Base-by-base conservation (phyloP, 164 flowering plant genomes). In the Aristolochia fimbriata region DNA sequence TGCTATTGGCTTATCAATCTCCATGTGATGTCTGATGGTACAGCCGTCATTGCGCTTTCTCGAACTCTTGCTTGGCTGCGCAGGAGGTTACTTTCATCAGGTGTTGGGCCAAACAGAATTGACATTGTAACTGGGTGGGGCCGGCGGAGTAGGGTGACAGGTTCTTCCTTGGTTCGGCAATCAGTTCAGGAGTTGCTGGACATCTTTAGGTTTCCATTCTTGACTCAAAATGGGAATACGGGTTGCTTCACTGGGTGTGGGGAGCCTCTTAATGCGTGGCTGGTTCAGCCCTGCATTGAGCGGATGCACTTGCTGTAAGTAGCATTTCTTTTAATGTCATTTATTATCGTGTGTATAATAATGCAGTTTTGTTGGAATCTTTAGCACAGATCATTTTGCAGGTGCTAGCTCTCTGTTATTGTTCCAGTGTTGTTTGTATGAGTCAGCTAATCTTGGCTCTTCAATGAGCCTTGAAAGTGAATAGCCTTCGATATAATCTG, bases 91-190 rank as follows among this genome's bases (percentile, higher is more conserved):
- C 81, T 94, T 48, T 20, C 41, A 4, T 86, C 93, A 0, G 99
- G 97, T 11, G 22, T 71, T 23, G 58, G 80, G 47, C 97, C 96
- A 7, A 73, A 60, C 63, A 75, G 96, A 17, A 79, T 91, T 20
- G 99, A 94, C 62, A 94, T 91, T 55, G 88, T 94, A 46, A 94
- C 97, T 1, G 97, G 99, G 2, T 88, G 99, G 99, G 97, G 99
- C 6, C 73, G 95, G n/a, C 78, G 99, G 60, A 94, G 97, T 68
- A 67, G 84, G 73, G 93, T 94, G 41, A 88, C 96, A 1, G 99
- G 99, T 58, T 25, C 95, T 9, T 91, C 97, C 43, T 51, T 94
- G 51, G 97, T 90, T 45, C 78, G 97, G 65, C 86, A 86, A 65
- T 77, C 96, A 1, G 96, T 94, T 51, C 80, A 85, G 60, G 88